A percentile compares a stretch with the other conserved stretches of the same genome.
These are phyloP conservation scores for Fusarium nygamai DNA, from an alignment of 2,329 filamentous ascomycete genomes.

Conservation along the genomic window DNA sequence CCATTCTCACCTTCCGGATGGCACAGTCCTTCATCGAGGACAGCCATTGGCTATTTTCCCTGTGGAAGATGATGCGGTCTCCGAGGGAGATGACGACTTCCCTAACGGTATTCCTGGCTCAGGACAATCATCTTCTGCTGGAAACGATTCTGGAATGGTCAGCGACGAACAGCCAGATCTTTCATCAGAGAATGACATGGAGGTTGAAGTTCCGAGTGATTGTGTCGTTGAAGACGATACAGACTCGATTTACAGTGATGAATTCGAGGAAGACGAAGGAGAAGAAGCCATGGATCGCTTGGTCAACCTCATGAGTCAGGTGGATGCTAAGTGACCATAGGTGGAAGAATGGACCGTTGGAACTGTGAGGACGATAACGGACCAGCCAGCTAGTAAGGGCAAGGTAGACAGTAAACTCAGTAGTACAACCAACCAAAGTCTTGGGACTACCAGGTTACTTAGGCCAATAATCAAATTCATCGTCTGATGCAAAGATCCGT, in stretches of 20 bases:
- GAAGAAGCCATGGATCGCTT: constrained; percentile 38
- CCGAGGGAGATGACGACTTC: neutral
- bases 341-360: neutral
- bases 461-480: constrained; percentile 43
- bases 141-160: neutral
- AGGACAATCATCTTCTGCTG: neutral
- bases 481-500: constrained; percentile 79
- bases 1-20: constrained; percentile 29
- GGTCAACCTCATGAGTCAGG: constrained; percentile 14
- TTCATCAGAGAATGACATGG: neutral
- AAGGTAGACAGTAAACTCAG: neutral
- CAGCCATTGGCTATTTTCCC: constrained; percentile 33
- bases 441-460: neutral
- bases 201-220: neutral
- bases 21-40: constrained; percentile 31
- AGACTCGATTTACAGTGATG: neutral
- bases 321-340: neutral
- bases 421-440: neutral
- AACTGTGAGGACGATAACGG: neutral
- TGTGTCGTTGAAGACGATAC: neutral
- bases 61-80: neutral
- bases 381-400: neutral
- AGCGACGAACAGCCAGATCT: neutral
- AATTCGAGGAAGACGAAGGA: constrained; percentile 7
- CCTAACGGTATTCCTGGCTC: neutral